A percentile compares a stretch with the other conserved stretches of the same genome.
Conservation (phyloP, 768 basidiomycete species). For the Hydnomerulius pinastri region DNA sequence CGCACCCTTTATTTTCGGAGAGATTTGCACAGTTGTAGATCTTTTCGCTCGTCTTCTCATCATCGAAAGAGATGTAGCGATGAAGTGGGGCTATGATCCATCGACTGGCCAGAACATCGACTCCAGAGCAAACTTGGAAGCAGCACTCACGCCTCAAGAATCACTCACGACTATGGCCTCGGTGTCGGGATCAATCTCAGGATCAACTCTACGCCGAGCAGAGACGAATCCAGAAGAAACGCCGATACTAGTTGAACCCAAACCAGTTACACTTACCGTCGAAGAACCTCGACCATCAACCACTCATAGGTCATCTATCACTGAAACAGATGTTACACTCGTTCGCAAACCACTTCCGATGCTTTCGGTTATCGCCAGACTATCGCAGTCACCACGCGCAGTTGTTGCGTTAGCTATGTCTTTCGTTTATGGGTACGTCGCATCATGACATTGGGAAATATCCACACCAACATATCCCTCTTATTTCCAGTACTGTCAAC, state of each 20-base stretch:
- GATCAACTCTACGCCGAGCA: background rate
- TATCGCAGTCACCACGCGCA: constrained; percentile 52
- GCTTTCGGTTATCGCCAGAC: constrained; percentile 40
- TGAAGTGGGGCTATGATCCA: constrained; percentile 50
- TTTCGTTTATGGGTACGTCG: constrained; percentile 55
- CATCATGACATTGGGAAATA: background rate
- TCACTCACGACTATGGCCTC: background rate
- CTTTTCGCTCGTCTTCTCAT: constrained; percentile 55
- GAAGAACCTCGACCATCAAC: background rate
- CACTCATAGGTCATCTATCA: background rate
- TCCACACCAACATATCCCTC: background rate
- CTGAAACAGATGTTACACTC: constrained; percentile 13
- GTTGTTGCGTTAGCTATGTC: constrained; percentile 45
- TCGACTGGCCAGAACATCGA: constrained; percentile 15
- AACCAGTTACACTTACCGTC: background rate
- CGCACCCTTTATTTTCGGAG: constrained; percentile 58
- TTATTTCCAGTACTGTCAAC: constrained; percentile 42
- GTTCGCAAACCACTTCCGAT: constrained; percentile 37
- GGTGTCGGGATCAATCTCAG: too few species aligned
- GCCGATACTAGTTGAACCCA: background rate
- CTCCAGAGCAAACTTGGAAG: constrained; percentile 8
- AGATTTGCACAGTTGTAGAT: constrained; percentile 48
- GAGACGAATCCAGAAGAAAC: background rate
- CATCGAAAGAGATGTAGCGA: constrained; percentile 55
- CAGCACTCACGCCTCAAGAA: background rate